Conservation (phyloP, 2,329 filamentous ascomycete genomes). For the Cercospora janseana region DNA sequence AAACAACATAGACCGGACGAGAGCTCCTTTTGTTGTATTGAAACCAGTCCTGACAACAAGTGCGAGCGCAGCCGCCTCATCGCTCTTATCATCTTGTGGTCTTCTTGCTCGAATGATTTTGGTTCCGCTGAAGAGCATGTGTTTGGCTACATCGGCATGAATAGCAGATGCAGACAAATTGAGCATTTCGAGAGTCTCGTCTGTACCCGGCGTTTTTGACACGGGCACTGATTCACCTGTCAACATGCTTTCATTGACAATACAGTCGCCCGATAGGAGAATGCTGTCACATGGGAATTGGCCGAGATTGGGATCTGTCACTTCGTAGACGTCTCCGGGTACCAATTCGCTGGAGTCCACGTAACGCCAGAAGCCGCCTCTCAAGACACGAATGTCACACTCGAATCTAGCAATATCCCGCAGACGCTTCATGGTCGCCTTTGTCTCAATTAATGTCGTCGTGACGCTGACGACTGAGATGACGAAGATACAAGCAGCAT, state of each 20-base stretch:
- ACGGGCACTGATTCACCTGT: constrained; percentile 96
- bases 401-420: constrained; percentile 92
- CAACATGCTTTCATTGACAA: constrained; percentile 99
- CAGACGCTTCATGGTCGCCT: constrained; percentile 84
- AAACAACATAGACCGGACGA: constrained; percentile 97
- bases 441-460: constrained; percentile 85
- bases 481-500: constrained; percentile 88
- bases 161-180: constrained; percentile 79
- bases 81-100: constrained; percentile 79
- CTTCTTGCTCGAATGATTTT: constrained; percentile 88
- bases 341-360: constrained; percentile 84
- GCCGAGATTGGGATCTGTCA: constrained; percentile 84
- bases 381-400: constrained; percentile 88
- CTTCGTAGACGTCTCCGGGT: constrained; percentile 93
- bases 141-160: constrained; percentile 75
- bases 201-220: constrained; percentile 80
- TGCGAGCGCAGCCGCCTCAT: constrained; percentile 86
- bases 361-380: constrained; percentile 93
- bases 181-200: constrained; percentile 73
- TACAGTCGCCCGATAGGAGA: constrained; percentile 88
- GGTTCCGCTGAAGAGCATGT: constrained; percentile 92
- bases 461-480: constrained; percentile 92
- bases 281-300: constrained; percentile 93
- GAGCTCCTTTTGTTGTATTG: constrained; percentile 92
- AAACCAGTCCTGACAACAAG: constrained; percentile 94